Evolutionary conservation across 2,329 filamentous ascomycete species (phyloP), one percentile per base, ranked within the genome.

Genomic region (Scopulariopsis brevicaulis): DNA sequence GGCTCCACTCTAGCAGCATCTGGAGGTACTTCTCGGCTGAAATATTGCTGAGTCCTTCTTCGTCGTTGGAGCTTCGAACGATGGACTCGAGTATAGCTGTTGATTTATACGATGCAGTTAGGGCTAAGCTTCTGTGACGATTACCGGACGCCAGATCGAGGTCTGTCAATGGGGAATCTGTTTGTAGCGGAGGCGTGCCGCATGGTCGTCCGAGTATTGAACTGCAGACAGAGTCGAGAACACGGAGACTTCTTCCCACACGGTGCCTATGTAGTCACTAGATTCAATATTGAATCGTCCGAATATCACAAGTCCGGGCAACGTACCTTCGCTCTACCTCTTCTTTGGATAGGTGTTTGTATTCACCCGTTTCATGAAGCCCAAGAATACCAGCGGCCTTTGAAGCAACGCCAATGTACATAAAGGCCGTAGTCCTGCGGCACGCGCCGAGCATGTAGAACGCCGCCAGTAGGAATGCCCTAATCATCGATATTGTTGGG

Each of bases 381-480:
- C 79, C 80, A 0, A 82, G 65, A 1, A 78, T 75, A 18, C 74
- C 74, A 0, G 79, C 78, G 4, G 78, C 75, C 59, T 77, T 75
- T 1, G 77, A 72, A 1, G 79, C 79, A 6, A 82, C 74, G 0
- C 79, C 79, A 6, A 82, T 65, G 58, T 82, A 82, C 78, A 82
- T 81, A 58, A 80, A 82, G 1, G 78, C 79, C 1, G 78, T 73
- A 58, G 82, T 82, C 8, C 79, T 71, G 46, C 77, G 76, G 58
- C 80, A 82, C 4, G 77, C 78, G 0, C 77, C 79, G 6, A 81
- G 71, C 76, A 81, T 80, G 62, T 80, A 82, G 59, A 81, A 81
- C 1, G 78, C 73, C 72, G 82, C 76, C 4, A 82, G 67, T 0
- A 80, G 64, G 60, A 81, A 82, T 0, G 72, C 66, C 24, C 76